Percentiles rank a stretch among this genome's conserved stretches.
These are phyloP conservation scores for Verticillium dahliae DNA, from an alignment of 2,329 filamentous ascomycete species.

Conservation along the genomic window DNA sequence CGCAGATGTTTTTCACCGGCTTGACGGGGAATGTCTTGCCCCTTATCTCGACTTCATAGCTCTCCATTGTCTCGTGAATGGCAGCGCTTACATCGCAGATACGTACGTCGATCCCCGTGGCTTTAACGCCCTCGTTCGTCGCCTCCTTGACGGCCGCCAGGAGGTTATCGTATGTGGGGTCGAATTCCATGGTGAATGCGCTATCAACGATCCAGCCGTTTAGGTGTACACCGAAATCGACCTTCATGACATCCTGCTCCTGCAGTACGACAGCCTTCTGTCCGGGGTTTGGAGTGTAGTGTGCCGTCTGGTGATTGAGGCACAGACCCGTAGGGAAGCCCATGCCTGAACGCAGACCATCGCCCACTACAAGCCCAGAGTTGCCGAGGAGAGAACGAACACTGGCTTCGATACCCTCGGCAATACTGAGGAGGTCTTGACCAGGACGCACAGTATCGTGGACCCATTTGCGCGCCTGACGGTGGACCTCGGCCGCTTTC, in stretches of 20 bases:
- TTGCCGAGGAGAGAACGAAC: conserved; percentile 74
- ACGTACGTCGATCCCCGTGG: conserved; percentile 74
- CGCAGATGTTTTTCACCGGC: conserved; percentile 79
- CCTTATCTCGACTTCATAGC: conserved; percentile 79
- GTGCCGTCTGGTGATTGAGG: conserved; percentile 78
- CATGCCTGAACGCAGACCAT: conserved; percentile 72
- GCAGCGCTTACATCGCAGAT: conserved; percentile 53
- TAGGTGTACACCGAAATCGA: conserved; percentile 77
- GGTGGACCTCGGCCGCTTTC: conserved; percentile 75
- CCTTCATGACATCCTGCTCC: conserved; percentile 72
- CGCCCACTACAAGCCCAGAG: conserved; percentile 69
- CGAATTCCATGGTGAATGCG: conserved; percentile 73
- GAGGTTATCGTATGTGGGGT: conserved; percentile 70
- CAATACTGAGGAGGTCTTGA: conserved; percentile 73
- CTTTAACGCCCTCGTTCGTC: conserved; percentile 48
- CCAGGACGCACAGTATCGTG: conserved; percentile 77
- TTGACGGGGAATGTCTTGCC: conserved; percentile 76
- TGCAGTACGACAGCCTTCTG: conserved; percentile 67
- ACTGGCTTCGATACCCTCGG: conserved; percentile 77
- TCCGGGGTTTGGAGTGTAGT: conserved; percentile 82
- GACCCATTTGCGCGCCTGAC: conserved; percentile 79
- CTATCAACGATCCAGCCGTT: conserved; percentile 77
- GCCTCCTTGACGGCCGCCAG: conserved; percentile 68
- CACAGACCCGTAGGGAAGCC: conserved; percentile 82
- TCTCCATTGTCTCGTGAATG: conserved; percentile 91